phyloP scores from a whole-genome alignment of 345 rosid genomes.

The Noccaea bulbosa region DNA sequence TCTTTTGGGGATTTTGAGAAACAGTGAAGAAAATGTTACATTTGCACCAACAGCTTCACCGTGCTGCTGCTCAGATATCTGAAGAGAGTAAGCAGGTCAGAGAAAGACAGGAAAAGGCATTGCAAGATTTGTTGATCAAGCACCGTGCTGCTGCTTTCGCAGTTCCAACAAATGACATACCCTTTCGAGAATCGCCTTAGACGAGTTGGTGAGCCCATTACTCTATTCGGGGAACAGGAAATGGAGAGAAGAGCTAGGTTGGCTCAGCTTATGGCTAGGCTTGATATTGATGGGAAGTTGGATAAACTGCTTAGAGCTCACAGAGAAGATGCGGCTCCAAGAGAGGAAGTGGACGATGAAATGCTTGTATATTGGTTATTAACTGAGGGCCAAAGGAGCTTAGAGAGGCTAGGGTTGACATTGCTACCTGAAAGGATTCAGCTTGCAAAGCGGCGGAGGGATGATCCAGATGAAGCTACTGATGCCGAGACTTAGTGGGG shows the following conservation, averaged over 20 bases:
- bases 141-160: slow-evolving; percentile 91
- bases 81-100: slow-evolving; percentile 71
- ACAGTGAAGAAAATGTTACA: slow-evolving; percentile 51
- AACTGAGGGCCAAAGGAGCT: slow-evolving; percentile 84
- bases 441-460: slow-evolving; percentile 68
- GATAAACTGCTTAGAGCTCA: slow-evolving; percentile 86
- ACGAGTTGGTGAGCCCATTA: slow-evolving; percentile 86
- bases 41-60: slow-evolving; percentile 41
- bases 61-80: too few relatives aligned
- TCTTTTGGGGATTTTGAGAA: slow-evolving; percentile 27
- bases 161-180: slow-evolving; percentile 93
- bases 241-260: slow-evolving; percentile 97
- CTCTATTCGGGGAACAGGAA: slow-evolving; percentile 92
- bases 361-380: slow-evolving; percentile 72
- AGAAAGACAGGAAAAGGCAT: slow-evolving; percentile 89
- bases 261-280: slow-evolving; percentile 83
- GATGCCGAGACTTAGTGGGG: slow-evolving; percentile 87
- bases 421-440: slow-evolving; percentile 80
- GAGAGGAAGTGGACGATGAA: slow-evolving; percentile 71
- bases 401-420: slow-evolving; percentile 67
- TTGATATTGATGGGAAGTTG: slow-evolving; percentile 80
- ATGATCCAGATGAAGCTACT: slow-evolving; percentile 84
- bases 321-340: slow-evolving; percentile 72
- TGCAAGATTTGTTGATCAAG: slow-evolving; percentile 80
- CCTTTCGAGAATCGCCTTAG: slow-evolving; percentile 91